These are phyloP conservation scores for Lichtheimia ramosa DNA, from an alignment of 371 early-diverging fungal genomes.

Conservation along the genomic window DNA sequence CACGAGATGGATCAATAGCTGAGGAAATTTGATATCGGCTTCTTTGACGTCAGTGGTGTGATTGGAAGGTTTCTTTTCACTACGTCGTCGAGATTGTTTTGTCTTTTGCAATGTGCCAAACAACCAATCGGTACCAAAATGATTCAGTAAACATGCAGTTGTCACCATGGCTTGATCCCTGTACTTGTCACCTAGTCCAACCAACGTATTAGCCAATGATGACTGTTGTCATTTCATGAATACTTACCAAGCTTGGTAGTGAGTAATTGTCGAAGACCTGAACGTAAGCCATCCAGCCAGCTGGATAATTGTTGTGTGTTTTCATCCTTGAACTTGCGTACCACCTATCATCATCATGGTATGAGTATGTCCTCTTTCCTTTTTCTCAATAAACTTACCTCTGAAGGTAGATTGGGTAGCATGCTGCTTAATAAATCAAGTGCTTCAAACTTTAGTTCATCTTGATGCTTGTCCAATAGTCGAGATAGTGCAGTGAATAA, in stretches of 20 bases:
- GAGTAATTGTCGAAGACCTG: conserved; percentile 33
- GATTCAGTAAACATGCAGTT: conserved; percentile 28
- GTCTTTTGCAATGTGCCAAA: conserved; percentile 34
- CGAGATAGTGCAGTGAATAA: conserved; percentile 27
- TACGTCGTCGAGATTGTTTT: conserved; percentile 15
- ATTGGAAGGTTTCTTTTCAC: conserved; percentile 16
- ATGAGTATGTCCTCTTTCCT: background rate
- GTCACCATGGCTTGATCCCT: conserved; percentile 35
- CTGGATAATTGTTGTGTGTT: conserved; percentile 14
- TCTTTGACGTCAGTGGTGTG: conserved; percentile 7
- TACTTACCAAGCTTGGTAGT: conserved; percentile 37
- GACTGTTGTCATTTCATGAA: background rate
- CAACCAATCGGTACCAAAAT: conserved; percentile 47
- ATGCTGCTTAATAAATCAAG: conserved; percentile 26
- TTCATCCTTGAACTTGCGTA: conserved; percentile 29
- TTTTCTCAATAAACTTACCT: conserved; percentile 11
- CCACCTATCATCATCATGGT: conserved; percentile 1
- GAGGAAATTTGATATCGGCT: conserved; percentile 42
- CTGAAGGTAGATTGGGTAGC: conserved; percentile 27
- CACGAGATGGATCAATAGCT: conserved; percentile 45
- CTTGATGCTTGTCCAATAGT: conserved; percentile 27
- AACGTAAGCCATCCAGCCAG: conserved; percentile 23
- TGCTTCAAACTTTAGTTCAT: conserved; percentile 33
- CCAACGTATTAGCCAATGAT: too few relatives aligned
- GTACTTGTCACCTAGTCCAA: conserved; percentile 24